phyloP scores from a whole-genome alignment of 306 rosid species.

The Urtica urens region DNA sequence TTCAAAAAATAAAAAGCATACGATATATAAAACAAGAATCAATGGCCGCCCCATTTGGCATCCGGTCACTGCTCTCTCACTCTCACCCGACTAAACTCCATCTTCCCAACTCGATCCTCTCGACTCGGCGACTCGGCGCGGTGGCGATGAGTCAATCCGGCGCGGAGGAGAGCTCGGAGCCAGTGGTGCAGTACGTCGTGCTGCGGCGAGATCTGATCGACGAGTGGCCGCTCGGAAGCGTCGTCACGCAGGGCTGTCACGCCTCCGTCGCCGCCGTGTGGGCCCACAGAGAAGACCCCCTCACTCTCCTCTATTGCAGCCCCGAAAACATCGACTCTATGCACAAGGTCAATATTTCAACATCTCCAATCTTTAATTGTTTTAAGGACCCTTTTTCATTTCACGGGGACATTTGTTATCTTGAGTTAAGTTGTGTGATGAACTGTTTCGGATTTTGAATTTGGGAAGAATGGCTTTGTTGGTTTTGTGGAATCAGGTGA shows the following conservation, averaged over 20 bases:
- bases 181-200: constrained; percentile 71
- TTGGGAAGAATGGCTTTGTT: neutral
- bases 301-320: constrained; percentile 49
- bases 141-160: constrained; percentile 60
- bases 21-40: too few species aligned
- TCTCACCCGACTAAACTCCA: constrained; percentile 3
- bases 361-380: neutral
- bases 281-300: constrained; percentile 57
- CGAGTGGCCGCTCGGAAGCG: constrained; percentile 75
- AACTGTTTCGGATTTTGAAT: neutral
- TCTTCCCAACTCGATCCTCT: constrained; percentile 2
- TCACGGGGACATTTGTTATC: neutral
- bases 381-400: neutral
- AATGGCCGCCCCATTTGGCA: constrained; percentile 25
- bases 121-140: constrained; percentile 20
- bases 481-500: constrained; percentile 32
- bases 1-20: too few species aligned
- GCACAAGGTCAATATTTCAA: constrained; percentile 82
- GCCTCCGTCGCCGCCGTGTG: constrained; percentile 79
- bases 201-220: constrained; percentile 91
- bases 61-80: constrained; percentile 27
- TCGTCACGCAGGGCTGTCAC: constrained; percentile 83
- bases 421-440: neutral
- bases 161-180: constrained; percentile 13
- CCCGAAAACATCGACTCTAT: constrained; percentile 65